Base-by-base conservation (phyloP, 2,329 filamentous ascomycete species). In the Aspergillus amoenus region DNA sequence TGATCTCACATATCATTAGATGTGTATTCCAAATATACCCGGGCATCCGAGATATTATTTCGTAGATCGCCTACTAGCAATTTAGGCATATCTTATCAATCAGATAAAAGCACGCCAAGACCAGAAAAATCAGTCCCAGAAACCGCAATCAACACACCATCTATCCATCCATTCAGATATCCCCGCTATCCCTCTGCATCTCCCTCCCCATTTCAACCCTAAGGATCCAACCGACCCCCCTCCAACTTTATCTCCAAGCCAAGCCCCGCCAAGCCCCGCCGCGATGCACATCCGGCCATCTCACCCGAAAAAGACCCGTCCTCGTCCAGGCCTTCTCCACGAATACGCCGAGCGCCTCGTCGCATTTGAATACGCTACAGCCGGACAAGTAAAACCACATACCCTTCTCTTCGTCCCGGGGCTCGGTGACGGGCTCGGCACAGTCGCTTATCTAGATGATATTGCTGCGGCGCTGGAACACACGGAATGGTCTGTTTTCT, bases 381-480 rank as follows among this genome's bases (percentile, higher is more conserved):
- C 42, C 6, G 9, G 24, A 15, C 9, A 13, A 1, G 12, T 32
- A 34, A 77, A 76, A 51, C 69, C 68, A 43, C 68, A 84, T 70
- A 82, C 78, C 17, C 72, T 87, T 45, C 71, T 87, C 62, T 86
- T 83, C 73, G 73, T 87, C 52, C 83, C 81, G 57, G 85, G 85
- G 27, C 76, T 88, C 34, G 79, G 76, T 51, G 84, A 87, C 68
- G 83, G 82, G 21, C 76, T 84, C 48, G 76, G 79, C 55, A 82
- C 79, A 4, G 82, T 85, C 8, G 70, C 75, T 15, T 87, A 85
- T 68, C 77, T 84, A 2, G 68, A 76, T 43, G 65, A 73, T 5
- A 75, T 88, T 50, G 80, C 82, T 5, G 57, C 72, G n/a, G 66
- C 76, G 2, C 77, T 87, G n/a, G 69, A 75, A 2, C 71, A 77